phyloP scores from a whole-genome alignment of 2,329 filamentous ascomycete species.

The Penicillium sp. region DNA sequence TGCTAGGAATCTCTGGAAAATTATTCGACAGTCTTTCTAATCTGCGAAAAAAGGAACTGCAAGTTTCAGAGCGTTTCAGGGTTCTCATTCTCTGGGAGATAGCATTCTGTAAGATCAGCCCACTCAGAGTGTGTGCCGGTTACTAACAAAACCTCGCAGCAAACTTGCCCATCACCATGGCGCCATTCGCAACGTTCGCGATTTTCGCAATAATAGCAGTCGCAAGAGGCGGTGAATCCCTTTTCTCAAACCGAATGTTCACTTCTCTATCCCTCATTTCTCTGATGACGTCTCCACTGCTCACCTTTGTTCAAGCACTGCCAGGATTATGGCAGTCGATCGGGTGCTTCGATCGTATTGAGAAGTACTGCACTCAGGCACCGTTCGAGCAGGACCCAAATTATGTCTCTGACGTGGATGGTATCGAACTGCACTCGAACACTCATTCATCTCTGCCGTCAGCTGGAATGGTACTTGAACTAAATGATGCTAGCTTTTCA shows the following conservation, averaged over 20 bases:
- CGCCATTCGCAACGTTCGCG: slow-evolving; percentile 1
- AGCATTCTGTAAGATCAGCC: slow-evolving; percentile 14
- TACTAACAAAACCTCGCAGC: background rate
- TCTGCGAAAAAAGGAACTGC: slow-evolving; percentile 24
- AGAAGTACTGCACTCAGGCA: background rate
- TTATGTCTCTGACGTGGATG: background rate
- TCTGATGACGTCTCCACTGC: slow-evolving; percentile 27
- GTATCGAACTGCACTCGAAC: slow-evolving; percentile 19
- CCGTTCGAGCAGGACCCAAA: slow-evolving; percentile 10
- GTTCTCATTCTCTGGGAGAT: slow-evolving; percentile 14
- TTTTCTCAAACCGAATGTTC: slow-evolving; percentile 26
- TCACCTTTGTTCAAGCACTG: slow-evolving; percentile 28
- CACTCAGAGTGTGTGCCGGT: too few relatives aligned
- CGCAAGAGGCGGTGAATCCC: slow-evolving; percentile 15
- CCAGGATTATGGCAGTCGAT: slow-evolving; percentile 31
- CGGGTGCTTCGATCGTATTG: background rate
- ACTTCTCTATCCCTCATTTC: slow-evolving; percentile 32
- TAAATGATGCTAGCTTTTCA: slow-evolving; percentile 36
- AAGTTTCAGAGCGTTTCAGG: slow-evolving; percentile 18
- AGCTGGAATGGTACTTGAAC: slow-evolving; percentile 6
- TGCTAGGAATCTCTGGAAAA: slow-evolving; percentile 45
- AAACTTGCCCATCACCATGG: background rate
- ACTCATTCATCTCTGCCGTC: slow-evolving; percentile 1
- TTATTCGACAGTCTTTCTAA: slow-evolving; percentile 28
- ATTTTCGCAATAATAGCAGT: slow-evolving; percentile 22